A percentile compares a stretch with the other conserved stretches of the same genome.
Evolutionary conservation across 1,284 basidiomycete genomes (phyloP).

Genomic region (Ustilago lituana): DNA sequence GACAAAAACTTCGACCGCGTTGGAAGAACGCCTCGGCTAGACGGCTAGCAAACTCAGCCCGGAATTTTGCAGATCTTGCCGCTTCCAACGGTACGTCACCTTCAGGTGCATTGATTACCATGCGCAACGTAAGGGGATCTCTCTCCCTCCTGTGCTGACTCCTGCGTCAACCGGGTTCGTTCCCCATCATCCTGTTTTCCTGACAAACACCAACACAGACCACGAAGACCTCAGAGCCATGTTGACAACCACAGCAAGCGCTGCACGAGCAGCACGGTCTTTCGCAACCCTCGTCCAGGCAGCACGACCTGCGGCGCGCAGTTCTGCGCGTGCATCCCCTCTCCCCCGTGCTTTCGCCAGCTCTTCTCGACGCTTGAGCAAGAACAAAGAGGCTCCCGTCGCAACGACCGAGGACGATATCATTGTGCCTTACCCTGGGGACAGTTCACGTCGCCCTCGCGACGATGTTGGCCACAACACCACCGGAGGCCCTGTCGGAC

Average conservation of each 20-base stretch:
- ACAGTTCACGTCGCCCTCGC: constrained; percentile 41
- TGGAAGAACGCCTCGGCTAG: constrained; percentile 17
- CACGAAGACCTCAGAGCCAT: no score
- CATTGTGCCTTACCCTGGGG: constrained; percentile 34
- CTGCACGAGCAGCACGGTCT: constrained; percentile 23
- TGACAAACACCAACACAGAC: no score
- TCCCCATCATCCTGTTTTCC: no score
- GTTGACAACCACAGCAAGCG: constrained; percentile 18
- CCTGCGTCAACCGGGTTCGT: no score
- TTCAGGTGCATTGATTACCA: no score
- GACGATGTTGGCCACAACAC: constrained; percentile 58
- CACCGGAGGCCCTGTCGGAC: constrained; percentile 52
- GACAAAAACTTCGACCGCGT: constrained; percentile 12
- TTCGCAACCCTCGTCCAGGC: constrained; percentile 14
- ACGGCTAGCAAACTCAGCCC: no score
- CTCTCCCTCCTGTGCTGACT: no score
- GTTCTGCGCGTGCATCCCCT: constrained; percentile 12
- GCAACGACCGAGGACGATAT: constrained; percentile 43
- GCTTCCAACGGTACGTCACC: constrained; percentile 29
- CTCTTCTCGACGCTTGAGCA: constrained; percentile 28
- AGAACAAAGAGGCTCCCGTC: constrained; percentile 23
- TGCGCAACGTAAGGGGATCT: no score
- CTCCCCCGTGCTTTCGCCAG: constrained; percentile 22
- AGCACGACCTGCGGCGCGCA: constrained; percentile 5
- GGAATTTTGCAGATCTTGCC: constrained; percentile 7